Base-by-base conservation (phyloP, 2,329 filamentous ascomycete genomes). In the Lasiodiplodia theobromae region DNA sequence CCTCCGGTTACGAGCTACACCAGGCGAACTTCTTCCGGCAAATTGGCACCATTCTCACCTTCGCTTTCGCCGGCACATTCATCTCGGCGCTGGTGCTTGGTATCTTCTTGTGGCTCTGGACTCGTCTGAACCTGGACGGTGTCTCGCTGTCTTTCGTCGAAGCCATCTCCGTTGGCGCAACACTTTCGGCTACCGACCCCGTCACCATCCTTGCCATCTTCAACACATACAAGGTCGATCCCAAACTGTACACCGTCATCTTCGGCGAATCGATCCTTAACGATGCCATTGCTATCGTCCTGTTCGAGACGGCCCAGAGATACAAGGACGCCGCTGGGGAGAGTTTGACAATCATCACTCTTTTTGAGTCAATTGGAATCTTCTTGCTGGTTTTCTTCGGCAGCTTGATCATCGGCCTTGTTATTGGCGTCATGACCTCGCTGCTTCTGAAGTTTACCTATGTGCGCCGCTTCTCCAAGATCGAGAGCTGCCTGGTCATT, bases 1-100 rank as follows among this genome's bases (percentile, higher is more conserved):
- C 94, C 18, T 97, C 95, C 18, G 96, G 96, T 67, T 99, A 98
- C 82, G 96, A 99, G 81, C 82, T 99, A 70, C 96, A 99, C 80
- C 96, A 99, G 79, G 94, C 93, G 74, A 99, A 99, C 83, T 99
- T 99, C 86, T 99, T 99, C 82, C 91, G 95, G 72, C 97, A 99
- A 76, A 97, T 98, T 70, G 95, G 96, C 71, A 96, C 93, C 7
- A 99, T 99, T 75, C 84, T 99, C 73, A 98, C 96, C 4, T 99
- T 99, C 80, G 96, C 96, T 34, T 98, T 99, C 78, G 94, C 92
- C 62, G 96, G 96, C 38, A 99, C 96, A 0, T 97, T 99, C 77
- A 92, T 99, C 71, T 99, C 96, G 49, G 96, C 96, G 69, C 86
- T 98, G n/a, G 94, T 97, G 54, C 91, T 99, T 65, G 96, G 94